Percentiles rank a stretch among this genome's conserved stretches.
Conservation (phyloP, 257 asterid genomes). For the Solanum chiquidenum region DNA sequence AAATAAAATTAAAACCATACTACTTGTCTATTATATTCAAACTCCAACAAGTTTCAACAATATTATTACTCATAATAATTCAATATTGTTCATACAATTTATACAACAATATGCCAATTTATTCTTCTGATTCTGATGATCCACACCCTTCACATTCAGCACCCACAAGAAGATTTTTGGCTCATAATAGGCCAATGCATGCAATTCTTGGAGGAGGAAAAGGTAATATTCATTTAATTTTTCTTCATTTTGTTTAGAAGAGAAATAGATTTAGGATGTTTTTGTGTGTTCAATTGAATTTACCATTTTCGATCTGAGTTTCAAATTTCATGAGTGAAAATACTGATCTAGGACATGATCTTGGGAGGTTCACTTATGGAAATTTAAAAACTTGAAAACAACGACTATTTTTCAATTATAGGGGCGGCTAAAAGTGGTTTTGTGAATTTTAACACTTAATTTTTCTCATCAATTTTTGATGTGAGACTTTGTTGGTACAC, state of each 20-base stretch:
- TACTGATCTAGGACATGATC: too few species aligned
- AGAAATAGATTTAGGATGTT: fast-evolving
- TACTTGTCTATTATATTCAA: not conserved
- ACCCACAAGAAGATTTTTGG: conserved; percentile 19
- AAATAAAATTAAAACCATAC: not conserved
- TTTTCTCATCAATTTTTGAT: too few species aligned
- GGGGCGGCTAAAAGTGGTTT: too few species aligned
- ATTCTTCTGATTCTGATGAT: conserved; percentile 12
- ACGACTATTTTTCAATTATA: too few species aligned
- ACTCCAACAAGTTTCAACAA: not conserved
- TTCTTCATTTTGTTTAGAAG: too few species aligned
- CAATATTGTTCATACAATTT: not conserved
- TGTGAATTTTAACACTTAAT: too few species aligned
- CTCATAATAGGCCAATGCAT: conserved; percentile 34
- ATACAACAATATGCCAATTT: not conserved
- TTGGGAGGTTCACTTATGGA: not conserved
- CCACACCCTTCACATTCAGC: not conserved
- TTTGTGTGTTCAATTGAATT: not conserved
- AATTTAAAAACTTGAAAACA: not conserved
- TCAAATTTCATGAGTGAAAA: too few species aligned
- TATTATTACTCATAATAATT: not conserved
- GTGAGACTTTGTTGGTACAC: too few species aligned
- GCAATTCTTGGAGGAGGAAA: conserved; percentile 47
- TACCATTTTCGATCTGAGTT: not conserved
- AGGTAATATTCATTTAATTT: conserved; percentile 16